Conservation (phyloP, 2,329 filamentous ascomycete species). For the Aspergillus sp. region DNA sequence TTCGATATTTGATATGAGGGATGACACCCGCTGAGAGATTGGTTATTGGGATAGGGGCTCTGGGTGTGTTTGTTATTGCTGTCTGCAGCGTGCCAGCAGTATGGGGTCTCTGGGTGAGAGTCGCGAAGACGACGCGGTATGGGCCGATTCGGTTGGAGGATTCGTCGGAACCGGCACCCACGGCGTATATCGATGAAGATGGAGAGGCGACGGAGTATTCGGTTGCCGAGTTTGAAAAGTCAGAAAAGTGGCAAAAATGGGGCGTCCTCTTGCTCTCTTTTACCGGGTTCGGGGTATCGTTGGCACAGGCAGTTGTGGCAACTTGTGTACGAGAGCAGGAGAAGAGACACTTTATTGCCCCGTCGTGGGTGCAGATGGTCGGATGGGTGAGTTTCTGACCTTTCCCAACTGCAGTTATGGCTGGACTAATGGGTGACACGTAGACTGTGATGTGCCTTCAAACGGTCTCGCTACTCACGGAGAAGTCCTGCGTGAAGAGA, state of each 20-base stretch:
- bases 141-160: slow-evolving; percentile 15
- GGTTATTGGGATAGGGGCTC: slow-evolving; percentile 21
- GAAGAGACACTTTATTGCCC: slow-evolving; percentile 41
- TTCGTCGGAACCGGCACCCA: slow-evolving; percentile 24
- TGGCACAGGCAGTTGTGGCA: slow-evolving; percentile 58
- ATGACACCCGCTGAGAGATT: slow-evolving; percentile 24
- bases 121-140: slow-evolving; percentile 8
- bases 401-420: background rate
- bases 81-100: slow-evolving; percentile 28
- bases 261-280: slow-evolving; percentile 56
- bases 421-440: background rate
- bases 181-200: slow-evolving; percentile 67
- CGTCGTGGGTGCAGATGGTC: slow-evolving; percentile 61
- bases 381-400: slow-evolving; percentile 61
- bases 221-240: slow-evolving; percentile 55
- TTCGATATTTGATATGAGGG: slow-evolving; percentile 7
- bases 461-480: slow-evolving; percentile 34
- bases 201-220: slow-evolving; percentile 67
- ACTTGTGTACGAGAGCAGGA: slow-evolving; percentile 23
- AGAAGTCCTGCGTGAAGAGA: slow-evolving; percentile 32
- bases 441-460: slow-evolving; percentile 35
- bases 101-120: slow-evolving; percentile 21
- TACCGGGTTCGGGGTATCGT: slow-evolving; percentile 56
- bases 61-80: slow-evolving; percentile 27
- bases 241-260: slow-evolving; percentile 58